Evolutionary conservation across 2,329 filamentous ascomycete genomes (phyloP), one percentile per base, ranked within the genome.

Genomic region (Cladosporium sp.): DNA sequence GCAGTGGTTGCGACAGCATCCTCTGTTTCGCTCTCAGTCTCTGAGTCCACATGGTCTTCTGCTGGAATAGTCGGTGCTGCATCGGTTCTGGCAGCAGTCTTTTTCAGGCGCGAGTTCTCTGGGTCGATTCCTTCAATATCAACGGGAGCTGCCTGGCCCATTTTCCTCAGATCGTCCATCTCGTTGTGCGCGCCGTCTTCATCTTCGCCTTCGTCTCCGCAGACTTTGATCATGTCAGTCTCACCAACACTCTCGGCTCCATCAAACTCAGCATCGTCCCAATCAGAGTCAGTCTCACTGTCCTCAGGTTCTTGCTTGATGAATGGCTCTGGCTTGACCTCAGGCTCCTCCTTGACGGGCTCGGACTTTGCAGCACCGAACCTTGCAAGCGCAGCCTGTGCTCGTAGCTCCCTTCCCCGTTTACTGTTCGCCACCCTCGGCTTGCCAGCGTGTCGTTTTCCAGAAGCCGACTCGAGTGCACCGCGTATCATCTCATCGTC

Each of bases 391-490:
- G 91, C 91, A 2, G 91, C 91, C 6, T 90, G 90, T 1, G 91
- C 91, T 65, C 91, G 81, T 12, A 95, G 80, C 60, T 94, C 91
- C 67, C 91, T 82, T 0, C 91, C 91, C 66, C 91, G 81, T 57
- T 88, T 88, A 74, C 91, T 93, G 11, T 85, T 85, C 3, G 91
- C 91, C 12, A 94, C 90, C 56, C 89, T 84, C 0, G 91, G 91
- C 71, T 90, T 91, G 11, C 83, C 86, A 29, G 85, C 82, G 1
- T 84, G 81, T 60, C 83, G 81, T 71, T 86, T 86, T 58, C 89
- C 88, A 29, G 71, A 69, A 59, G 68, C 70, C 37, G 85, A 85
- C 75, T 93, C 91, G 16, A 93, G 78, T 73, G 86, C 86, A 23
- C 85, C 80, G 73, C 91, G 89, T 40, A 83, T 78, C 40, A 82